Percentiles rank a stretch among this genome's conserved stretches.
phyloP scores from a whole-genome alignment of 805 yeast genomes.

The Tetrapisispora namnaoensis region DNA sequence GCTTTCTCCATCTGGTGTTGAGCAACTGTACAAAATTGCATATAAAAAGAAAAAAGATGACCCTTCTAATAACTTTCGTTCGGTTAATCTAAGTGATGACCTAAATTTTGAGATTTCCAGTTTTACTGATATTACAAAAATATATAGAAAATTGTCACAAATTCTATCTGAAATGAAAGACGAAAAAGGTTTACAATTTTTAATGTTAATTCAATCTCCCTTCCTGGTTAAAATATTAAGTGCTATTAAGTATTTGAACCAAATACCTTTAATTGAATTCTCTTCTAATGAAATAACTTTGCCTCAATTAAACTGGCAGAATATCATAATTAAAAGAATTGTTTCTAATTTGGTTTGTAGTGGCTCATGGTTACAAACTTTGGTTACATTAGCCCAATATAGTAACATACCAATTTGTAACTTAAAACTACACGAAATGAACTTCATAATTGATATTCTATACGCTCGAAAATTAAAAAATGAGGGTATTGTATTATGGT shows the following conservation, averaged over 20 bases:
- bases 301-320: slow-evolving; percentile 79
- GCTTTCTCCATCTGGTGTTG: slow-evolving; percentile 25
- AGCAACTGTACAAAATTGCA: slow-evolving; percentile 46
- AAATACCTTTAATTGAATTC: slow-evolving; percentile 57
- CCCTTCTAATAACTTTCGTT: slow-evolving; percentile 28
- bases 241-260: slow-evolving; percentile 38
- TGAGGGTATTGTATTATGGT: slow-evolving; percentile 75
- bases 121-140: slow-evolving; percentile 43
- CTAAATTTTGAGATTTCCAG: slow-evolving; percentile 47
- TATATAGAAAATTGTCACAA: slow-evolving; percentile 50
- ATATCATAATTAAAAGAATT: slow-evolving; percentile 50
- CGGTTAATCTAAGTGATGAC: slow-evolving; percentile 44
- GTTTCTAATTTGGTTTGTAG: slow-evolving; percentile 63
- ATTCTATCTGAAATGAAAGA: slow-evolving; percentile 48
- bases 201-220: slow-evolving; percentile 71
- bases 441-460: slow-evolving; percentile 71
- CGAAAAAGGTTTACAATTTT: slow-evolving; percentile 52
- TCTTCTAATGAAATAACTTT: slow-evolving; percentile 46
- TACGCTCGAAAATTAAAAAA: slow-evolving; percentile 69
- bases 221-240: slow-evolving; percentile 38
- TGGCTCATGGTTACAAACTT: slow-evolving; percentile 61
- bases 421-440: slow-evolving; percentile 63
- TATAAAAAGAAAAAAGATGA: slow-evolving; percentile 37
- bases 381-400: slow-evolving; percentile 56
- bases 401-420: slow-evolving; percentile 84